Conservation (phyloP, 306 rosid species). For the Inga leiocalycina region DNA sequence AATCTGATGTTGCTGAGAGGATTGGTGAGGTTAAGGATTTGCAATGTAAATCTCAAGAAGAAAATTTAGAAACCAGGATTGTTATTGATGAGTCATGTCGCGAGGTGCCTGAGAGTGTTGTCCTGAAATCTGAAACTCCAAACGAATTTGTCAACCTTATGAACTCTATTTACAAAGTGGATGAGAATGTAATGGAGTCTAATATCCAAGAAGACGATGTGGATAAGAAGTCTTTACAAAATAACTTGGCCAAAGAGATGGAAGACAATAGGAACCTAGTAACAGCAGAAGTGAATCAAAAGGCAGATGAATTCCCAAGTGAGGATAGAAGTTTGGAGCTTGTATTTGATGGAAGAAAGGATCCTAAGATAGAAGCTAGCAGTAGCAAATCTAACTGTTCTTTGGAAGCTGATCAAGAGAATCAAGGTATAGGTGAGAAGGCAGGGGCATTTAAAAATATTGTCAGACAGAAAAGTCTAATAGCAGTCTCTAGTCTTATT, state of each 20-base stretch:
- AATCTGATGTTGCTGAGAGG: slow-evolving; percentile 24
- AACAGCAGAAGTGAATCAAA: slow-evolving; percentile 29
- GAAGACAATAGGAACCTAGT: slow-evolving; percentile 28
- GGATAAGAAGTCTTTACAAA: slow-evolving; percentile 22
- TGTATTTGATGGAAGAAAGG: slow-evolving; percentile 62
- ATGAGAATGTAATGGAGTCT: slow-evolving; percentile 29
- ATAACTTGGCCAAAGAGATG: slow-evolving; percentile 22
- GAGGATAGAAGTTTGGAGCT: slow-evolving; percentile 52
- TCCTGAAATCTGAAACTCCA: slow-evolving; percentile 32
- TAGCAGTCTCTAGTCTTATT: slow-evolving; percentile 60
- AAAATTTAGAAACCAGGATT: slow-evolving; percentile 22
- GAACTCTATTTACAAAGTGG: slow-evolving; percentile 37
- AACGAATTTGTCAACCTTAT: slow-evolving; percentile 21
- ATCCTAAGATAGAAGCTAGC: slow-evolving; percentile 49
- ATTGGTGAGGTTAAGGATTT: slow-evolving; percentile 27
- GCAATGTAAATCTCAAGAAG: slow-evolving; percentile 33
- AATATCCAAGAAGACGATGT: slow-evolving; percentile 37
- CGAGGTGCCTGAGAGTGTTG: slow-evolving; percentile 16
- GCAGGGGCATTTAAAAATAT: slow-evolving; percentile 62
- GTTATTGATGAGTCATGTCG: slow-evolving; percentile 29
- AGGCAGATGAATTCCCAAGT: slow-evolving; percentile 35
- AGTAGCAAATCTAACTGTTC: slow-evolving; percentile 40
- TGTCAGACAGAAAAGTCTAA: slow-evolving; percentile 57
- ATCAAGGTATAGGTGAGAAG: slow-evolving; percentile 55
- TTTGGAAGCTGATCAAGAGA: slow-evolving; percentile 40